These are phyloP conservation scores for Nakazawaea populi DNA, from an alignment of 805 yeast species.

Conservation along the genomic window DNA sequence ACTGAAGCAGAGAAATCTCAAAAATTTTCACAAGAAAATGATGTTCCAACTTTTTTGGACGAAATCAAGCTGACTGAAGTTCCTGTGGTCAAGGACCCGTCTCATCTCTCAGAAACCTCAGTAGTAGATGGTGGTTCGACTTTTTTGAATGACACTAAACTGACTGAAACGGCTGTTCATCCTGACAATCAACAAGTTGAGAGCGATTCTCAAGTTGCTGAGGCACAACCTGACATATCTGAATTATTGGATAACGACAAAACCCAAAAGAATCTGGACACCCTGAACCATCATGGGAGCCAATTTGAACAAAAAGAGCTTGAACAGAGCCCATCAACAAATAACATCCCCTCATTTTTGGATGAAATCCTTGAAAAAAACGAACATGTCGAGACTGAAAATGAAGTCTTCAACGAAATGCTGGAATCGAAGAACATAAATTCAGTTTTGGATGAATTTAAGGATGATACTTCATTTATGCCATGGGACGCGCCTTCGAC, in stretches of 20 bases:
- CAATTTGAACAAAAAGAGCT: no score
- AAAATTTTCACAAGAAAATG: neutral
- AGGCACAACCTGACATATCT: no score
- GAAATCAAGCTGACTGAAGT: neutral
- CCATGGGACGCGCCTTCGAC: constrained; percentile 4
- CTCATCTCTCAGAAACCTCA: neutral
- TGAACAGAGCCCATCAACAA: no score
- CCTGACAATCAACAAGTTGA: neutral
- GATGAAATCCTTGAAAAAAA: neutral
- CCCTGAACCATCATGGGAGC: no score
- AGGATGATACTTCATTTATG: neutral
- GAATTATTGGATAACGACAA: no score
- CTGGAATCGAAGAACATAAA: neutral
- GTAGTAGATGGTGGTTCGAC: neutral
- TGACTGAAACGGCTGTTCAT: neutral
- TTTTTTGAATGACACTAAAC: neutral
- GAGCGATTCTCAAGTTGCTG: no score
- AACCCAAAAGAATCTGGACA: no score
- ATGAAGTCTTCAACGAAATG: neutral
- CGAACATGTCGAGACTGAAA: neutral
- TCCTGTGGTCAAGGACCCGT: neutral
- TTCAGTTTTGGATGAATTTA: neutral
- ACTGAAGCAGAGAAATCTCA: neutral
- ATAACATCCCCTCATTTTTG: neutral
- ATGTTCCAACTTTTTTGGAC: neutral